Evolutionary conservation across 148 eudicot genomes (phyloP).

Genomic region (Simmondsia chinensis): DNA sequence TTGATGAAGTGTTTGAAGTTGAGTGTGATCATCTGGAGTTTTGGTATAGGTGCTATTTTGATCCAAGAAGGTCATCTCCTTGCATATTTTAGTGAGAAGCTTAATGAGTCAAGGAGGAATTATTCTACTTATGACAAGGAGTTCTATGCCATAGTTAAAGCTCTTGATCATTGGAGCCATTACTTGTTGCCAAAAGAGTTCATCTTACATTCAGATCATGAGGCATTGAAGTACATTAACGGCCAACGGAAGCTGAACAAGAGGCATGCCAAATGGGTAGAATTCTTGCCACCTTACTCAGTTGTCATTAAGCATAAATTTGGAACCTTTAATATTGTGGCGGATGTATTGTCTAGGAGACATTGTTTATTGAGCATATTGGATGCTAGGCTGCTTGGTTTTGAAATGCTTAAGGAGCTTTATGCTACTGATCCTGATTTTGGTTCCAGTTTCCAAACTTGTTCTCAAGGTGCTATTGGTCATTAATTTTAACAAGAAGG

Average conservation of each 20-base stretch:
- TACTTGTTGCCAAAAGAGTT: slow-evolving; percentile 8
- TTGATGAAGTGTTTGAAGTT: slow-evolving; percentile 1
- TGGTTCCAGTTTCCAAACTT: background rate
- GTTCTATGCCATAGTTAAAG: slow-evolving; percentile 4
- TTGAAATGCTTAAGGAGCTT: background rate
- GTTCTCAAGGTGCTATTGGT: background rate
- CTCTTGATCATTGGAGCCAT: background rate
- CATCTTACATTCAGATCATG: slow-evolving; percentile 3
- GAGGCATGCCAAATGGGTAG: slow-evolving; percentile 9
- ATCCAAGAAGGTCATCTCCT: background rate
- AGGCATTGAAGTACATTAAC: background rate
- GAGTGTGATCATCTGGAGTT: slow-evolving; percentile 15
- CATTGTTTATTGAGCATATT: no score
- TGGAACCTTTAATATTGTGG: background rate
- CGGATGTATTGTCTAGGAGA: slow-evolving; percentile 4
- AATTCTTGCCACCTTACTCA: slow-evolving; percentile 1
- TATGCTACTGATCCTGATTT: background rate
- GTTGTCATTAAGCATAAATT: background rate
- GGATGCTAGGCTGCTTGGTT: background rate
- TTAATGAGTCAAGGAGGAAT: background rate
- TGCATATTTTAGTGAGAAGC: slow-evolving; percentile 5
- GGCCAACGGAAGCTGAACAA: background rate
- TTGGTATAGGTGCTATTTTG: no score
- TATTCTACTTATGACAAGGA: slow-evolving; percentile 9
- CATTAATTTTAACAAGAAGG: background rate